Evolutionary conservation across 2,329 filamentous ascomycete genomes (phyloP), one percentile per base, ranked within the genome.

Genomic region (Trichophyton simii): DNA sequence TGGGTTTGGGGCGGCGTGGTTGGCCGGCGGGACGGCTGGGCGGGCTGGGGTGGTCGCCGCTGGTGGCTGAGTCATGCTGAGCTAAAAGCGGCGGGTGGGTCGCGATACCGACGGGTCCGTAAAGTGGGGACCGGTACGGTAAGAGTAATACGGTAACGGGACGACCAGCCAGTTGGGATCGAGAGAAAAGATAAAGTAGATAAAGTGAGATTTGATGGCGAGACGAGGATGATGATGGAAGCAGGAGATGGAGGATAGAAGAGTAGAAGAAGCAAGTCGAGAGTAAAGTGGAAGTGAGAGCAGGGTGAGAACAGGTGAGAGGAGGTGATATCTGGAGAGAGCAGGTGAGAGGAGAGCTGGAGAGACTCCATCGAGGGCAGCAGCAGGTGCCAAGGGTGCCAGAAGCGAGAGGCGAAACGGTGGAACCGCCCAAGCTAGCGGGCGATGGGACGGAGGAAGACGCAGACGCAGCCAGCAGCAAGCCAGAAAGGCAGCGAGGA

Each of bases 391-490:
- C 50, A 55, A 55, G 50, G 31, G 25, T 55, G 50, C 50, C 50
- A 55, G 50, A 55, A 55, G 50, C 50, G 50, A 55, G 50, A 55
- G 50, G 50, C 50, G 50, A 55, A 55, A 55, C 50, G 50, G 50
- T 55, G 50, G 50, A 55, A 55, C 50, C 50, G 28, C 50, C 50
- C 50, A 55, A 28, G 50, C 50, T 55, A 55, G 50, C 25, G 50
- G 50, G 31, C 25, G 50, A 55, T 55, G 50, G 50, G 50, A 55
- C 20, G 50, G 50, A n/a, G 25, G 50, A n/a, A 25, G 50, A n/a
- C 1, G 5, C 8, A 18, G 18, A 22, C 5, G 44, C n/a, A 48
- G 6, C 6, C 13, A 18, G 44, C 18, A 9, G 44, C 7, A 18
- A 18, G 44, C 4, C 20, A 3, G 44, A 48, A 11, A 36, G 34